Evolutionary conservation across 2,329 filamentous ascomycete genomes (phyloP), one percentile per base, ranked within the genome.

Genomic region (Fusarium austroafricanum): DNA sequence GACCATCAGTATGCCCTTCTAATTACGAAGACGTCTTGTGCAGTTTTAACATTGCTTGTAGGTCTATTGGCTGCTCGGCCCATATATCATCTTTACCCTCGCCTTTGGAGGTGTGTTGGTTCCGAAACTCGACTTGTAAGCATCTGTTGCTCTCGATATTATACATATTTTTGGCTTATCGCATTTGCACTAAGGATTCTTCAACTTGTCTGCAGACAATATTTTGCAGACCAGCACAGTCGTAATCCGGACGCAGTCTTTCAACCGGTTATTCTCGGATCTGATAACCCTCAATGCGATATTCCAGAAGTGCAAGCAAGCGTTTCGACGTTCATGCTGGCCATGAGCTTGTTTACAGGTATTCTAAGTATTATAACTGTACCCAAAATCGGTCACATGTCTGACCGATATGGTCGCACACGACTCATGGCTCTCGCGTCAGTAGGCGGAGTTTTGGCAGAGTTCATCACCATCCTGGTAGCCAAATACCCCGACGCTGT

Each of bases 51-150:
- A 52, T 44, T 60, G 20, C 28, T 54, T 47, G 33, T 63, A 92
- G 92, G 87, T 96, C 52, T 92, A 85, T 78, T 98, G 94, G 92
- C 84, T 98, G 6, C 78, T 98, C 10, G 88, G 87, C 0, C 92
- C 94, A 1, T 96, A 94, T 78, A 84, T 92, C 56, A 79, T 97
- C 43, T 95, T 93, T 75, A 93, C 93, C 0, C 82, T 96, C 54
- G 94, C 94, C 0, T 95, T 96, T 78, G 96, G 95, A 31, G 93
- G 93, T 57, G 87, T 92, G 9, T 83, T 96, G 10, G 92, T 97
- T 10, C 94, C 95, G 11, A 96, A 92, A 77, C 84, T 97, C 65
- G 97, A 97, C 75, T 81, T 97, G 79, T 88, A 79, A 77, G 85
- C 23, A 40, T 23, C 49, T 35, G 29, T 21, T 38, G 38, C 18